These are phyloP conservation scores for Gaultheria prostrata DNA, from an alignment of 148 eudicot species.

Conservation along the genomic window DNA sequence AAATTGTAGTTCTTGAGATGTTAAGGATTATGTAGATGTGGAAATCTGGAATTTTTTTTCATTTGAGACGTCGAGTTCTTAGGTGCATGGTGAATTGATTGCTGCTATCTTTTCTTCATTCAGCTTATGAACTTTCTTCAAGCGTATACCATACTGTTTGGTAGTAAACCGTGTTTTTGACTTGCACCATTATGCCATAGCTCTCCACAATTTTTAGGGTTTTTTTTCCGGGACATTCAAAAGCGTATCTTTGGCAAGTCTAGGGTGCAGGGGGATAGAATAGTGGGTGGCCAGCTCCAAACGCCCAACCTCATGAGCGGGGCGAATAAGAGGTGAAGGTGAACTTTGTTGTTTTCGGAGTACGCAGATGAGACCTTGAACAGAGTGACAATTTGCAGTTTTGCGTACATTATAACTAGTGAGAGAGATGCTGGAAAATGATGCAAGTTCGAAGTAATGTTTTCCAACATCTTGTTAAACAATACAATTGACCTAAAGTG, in stretches of 20 bases:
- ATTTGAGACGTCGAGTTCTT: not conserved
- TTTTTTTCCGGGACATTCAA: not conserved
- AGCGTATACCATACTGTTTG: too few species aligned
- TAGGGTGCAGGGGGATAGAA: not conserved
- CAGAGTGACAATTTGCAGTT: not conserved
- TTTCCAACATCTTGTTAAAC: not conserved
- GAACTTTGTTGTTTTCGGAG: too few species aligned
- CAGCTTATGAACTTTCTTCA: too few species aligned
- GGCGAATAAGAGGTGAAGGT: not conserved
- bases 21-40: not conserved
- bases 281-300: not conserved
- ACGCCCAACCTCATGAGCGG: not conserved
- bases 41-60: not conserved
- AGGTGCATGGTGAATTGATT: not conserved
- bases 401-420: not conserved
- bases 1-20: not conserved
- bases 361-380: not conserved
- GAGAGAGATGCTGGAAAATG: not conserved
- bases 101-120: not conserved
- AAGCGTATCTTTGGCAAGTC: not conserved
- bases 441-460: too few species aligned
- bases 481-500: not conserved
- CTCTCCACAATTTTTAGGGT: not conserved
- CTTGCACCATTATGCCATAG: not conserved
- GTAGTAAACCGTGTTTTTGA: too few species aligned